Base-by-base conservation (phyloP, 2,329 filamentous ascomycete species). In the Acrocalymma vagum region DNA sequence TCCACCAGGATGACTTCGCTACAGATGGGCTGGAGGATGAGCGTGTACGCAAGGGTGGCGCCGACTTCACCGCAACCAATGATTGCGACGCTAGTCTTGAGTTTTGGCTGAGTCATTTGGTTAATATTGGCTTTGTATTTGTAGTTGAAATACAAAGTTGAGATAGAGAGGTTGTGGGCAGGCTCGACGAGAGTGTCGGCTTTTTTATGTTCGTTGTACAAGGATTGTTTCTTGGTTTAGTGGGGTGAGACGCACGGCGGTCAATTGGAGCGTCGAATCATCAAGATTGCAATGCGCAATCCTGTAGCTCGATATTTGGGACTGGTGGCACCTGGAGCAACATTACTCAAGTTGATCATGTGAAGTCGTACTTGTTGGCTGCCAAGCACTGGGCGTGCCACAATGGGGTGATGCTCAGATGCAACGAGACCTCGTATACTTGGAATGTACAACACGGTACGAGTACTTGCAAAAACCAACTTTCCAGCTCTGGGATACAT, bases 1-100 rank as follows among this genome's bases (percentile, higher is more conserved):
- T 83, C 80, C 14, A 81, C 75, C 3, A 82, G 66, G n/a, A 82
- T 71, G 9, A 82, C 66, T 46, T 82, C 77, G 38, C 64, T 67
- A 16, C 74, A 75, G 26, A 79, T 65, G n/a, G 74, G 75, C 42
- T 72, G 70, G 6, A 80, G 69, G 40, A 81, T 73, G 3, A 82
- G 70, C 4, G 75, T 74, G 49, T 78, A 78, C 15, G 78, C 78
- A 33, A 76, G 72, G 3, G 77, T 78, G 10, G 72, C 72, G 27
- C 78, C 78, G 14, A 80, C 78, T 43, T 76, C 71, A 36, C 78
- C 78, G 14, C 73, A 75, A 20, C 78, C 78, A 9, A 81, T 62
- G 34, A 81, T 74, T 14, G 77, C 77, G 44, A 80, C 77, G 38
- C 50, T 62, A 16, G 62, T 66, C 40, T 65, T 67, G 35, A 68